Base-by-base conservation (phyloP, 2,329 filamentous ascomycete species). In the Cryoendolithus antarcticus region DNA sequence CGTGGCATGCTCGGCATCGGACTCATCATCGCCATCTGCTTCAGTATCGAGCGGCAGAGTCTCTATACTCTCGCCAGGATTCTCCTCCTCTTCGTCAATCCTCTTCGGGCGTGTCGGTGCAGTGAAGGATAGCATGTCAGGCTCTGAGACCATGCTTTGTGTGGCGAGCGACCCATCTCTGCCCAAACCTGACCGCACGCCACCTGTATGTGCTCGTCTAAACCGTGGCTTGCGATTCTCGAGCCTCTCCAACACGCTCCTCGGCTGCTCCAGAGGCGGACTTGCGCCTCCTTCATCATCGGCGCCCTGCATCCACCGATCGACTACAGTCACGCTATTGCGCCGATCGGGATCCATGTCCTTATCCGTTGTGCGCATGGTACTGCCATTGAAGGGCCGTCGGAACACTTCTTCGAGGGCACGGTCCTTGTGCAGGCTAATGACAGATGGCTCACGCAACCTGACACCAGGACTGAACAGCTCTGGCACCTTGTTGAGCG, bases 331-430 rank as follows among this genome's bases (percentile, higher is more conserved):
- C 47, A 82, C 81, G 1, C 81, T 85, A 56, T 86, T 81, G 30
- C 75, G 74, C 44, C 78, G 72, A 48, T 84, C 79, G 24, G 52
- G 43, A 8, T 57, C 56, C 45, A 61, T 58, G 6, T 55, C 55
- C 7, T 48, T 48, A 1, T 59, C 56, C 3, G 72, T 77, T 11
- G 73, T 70, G 38, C 79, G 62, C 2, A 75, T 69, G 6, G 72
- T 71, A 36, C 75, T 67, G 43, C 80, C 79, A 34, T 57, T 59
- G 24, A 82, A 85, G 0, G 77, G 75, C 11, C 63, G 54, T 12
- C 85, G 74, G 57, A 96, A 96, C 0, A 96, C 86, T 55, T 95
- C 88, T 48, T 94, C 89, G 13, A 96, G 65, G 5, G 86, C 88
- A 38, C 78, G 79, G 50, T 95, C 88, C 55, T 95, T 93, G 51